These are phyloP conservation scores for Leavenworthia alabamica DNA, from an alignment of 345 rosid species.

Conservation along the genomic window DNA sequence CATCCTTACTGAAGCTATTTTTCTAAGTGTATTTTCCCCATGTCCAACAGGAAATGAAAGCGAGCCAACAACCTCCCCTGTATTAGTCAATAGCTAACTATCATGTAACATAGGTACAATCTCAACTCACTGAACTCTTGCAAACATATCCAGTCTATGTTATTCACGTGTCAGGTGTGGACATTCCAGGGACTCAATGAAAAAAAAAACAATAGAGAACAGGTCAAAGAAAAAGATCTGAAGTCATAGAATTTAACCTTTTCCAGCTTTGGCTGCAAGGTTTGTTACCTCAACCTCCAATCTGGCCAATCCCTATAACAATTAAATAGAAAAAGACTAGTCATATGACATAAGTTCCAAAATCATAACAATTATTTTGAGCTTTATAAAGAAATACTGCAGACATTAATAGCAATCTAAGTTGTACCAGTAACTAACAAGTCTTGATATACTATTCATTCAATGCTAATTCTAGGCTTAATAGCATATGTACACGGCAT, in stretches of 20 bases:
- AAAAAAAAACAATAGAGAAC: not conserved
- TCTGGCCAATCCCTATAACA: constrained; percentile 65
- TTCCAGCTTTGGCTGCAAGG: constrained; percentile 98
- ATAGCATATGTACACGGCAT: not conserved
- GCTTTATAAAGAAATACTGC: too few species aligned
- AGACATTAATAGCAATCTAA: too few species aligned
- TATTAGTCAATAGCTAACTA: too few species aligned
- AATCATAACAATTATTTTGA: constrained; percentile 1
- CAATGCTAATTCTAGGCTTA: too few species aligned
- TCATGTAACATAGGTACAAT: too few species aligned
- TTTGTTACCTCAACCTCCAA: constrained; percentile 98
- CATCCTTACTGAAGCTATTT: constrained; percentile 73
- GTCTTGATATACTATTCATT: too few species aligned
- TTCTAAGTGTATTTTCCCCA: constrained; percentile 53
- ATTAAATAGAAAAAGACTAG: not conserved
- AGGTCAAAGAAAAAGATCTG: not conserved
- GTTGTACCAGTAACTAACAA: too few species aligned
- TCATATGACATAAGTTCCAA: constrained; percentile 4
- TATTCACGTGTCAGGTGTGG: not conserved
- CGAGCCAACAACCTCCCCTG: too few species aligned
- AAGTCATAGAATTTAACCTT: constrained; percentile 48
- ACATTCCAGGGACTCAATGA: constrained; percentile 6
- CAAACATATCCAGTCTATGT: not conserved
- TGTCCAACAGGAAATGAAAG: too few species aligned
- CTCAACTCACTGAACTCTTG: constrained; percentile 4